Conservation (phyloP, 2,329 filamentous ascomycete species). For the Pyrenochaeta sp. region DNA sequence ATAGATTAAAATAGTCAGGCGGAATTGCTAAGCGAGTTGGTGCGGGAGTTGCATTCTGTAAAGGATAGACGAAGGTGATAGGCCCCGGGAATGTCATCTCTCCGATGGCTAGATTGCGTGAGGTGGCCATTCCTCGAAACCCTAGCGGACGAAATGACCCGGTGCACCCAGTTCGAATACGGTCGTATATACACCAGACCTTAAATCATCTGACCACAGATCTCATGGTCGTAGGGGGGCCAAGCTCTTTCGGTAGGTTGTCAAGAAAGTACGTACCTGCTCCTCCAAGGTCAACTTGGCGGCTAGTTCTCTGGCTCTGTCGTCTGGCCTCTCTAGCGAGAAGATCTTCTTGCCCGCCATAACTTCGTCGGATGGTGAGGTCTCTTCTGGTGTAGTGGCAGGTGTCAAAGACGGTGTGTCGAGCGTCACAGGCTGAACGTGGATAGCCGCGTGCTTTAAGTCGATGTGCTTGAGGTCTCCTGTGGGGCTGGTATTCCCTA, state of each 20-base stretch:
- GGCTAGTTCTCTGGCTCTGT: conserved; percentile 46
- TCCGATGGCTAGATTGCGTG: neutral
- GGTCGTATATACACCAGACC: neutral
- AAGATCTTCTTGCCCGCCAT: conserved; percentile 48
- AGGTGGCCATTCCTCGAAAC: neutral
- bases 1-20: conserved; percentile 17
- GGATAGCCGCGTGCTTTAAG: conserved; percentile 44
- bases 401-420: conserved; percentile 40
- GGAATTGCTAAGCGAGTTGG: conserved; percentile 9
- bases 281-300: conserved; percentile 49
- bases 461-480: conserved; percentile 32
- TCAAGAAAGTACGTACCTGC: conserved; percentile 42
- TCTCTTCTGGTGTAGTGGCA: conserved; percentile 36
- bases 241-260: conserved; percentile 12
- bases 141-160: neutral
- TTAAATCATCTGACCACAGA: neutral
- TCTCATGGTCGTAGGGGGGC: neutral
- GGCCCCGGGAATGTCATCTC: conserved; percentile 1
- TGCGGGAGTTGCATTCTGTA: neutral
- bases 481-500: conserved; percentile 37
- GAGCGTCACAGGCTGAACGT: conserved; percentile 38
- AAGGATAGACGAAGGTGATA: conserved; percentile 1
- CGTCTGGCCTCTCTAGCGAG: conserved; percentile 40
- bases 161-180: neutral
- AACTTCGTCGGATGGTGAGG: conserved; percentile 30